A percentile compares a stretch with the other conserved stretches of the same genome.
phyloP scores from a whole-genome alignment of 2,329 filamentous ascomycete species.

The Penicillium sp. region DNA sequence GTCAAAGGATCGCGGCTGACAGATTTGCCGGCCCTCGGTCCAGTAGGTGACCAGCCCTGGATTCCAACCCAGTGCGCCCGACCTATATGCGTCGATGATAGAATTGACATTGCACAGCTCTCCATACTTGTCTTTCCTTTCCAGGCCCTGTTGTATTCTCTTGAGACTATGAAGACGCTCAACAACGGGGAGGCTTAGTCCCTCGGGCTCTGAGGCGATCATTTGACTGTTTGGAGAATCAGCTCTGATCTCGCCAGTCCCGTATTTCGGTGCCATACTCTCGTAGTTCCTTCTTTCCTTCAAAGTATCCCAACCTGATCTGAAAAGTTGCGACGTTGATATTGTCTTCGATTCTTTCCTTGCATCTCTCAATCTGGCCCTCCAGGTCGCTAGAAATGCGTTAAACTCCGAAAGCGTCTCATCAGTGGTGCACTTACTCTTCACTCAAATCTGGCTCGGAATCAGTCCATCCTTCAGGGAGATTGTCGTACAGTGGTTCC shows the following conservation, averaged over 20 bases:
- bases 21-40: constrained; percentile 7
- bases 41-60: constrained; percentile 7
- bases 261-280: not conserved
- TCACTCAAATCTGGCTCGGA: constrained; percentile 1
- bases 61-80: not conserved
- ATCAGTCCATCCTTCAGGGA: constrained; percentile 8
- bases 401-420: not conserved
- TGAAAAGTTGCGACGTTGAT: constrained; percentile 1
- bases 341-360: constrained; percentile 6
- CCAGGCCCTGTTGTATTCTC: not conserved
- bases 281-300: not conserved
- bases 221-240: too few species aligned
- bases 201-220: not conserved
- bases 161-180: not conserved
- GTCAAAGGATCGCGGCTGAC: constrained; percentile 4
- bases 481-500: not conserved
- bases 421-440: not conserved
- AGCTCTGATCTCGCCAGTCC: too few species aligned
- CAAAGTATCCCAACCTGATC: not conserved
- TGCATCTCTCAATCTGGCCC: constrained; percentile 6
- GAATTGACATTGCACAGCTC: constrained; percentile 4
- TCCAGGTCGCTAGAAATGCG: constrained; percentile 3
- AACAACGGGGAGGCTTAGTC: not conserved
- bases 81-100: constrained; percentile 4
- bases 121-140: not conserved